Base-by-base conservation (phyloP, 1,284 basidiomycete species). In the Cryptococcus sp. region DNA sequence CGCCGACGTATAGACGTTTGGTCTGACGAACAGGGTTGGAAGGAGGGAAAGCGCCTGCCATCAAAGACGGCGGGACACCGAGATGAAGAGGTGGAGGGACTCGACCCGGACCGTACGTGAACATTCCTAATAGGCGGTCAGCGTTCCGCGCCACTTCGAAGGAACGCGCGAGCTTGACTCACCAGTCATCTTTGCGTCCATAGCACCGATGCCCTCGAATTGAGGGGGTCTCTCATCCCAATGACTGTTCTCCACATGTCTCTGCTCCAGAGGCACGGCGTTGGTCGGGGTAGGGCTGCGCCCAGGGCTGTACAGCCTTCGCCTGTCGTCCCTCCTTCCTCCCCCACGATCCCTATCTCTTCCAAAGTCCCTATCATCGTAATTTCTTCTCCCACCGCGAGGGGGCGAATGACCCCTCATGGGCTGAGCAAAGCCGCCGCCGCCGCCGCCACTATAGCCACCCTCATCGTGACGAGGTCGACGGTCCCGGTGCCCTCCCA, bases 151-250 rank as follows among this genome's bases (percentile, higher is more conserved):
- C 3, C 23, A 23, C 4, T 5, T 10, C 31, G 16, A 23, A 8
- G 38, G 23, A 13, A 42, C 13, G 25, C 1, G 23, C 1, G 13
- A 22, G 27, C 27, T 15, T 5, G 19, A 70, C 84, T 65, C 69
- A 91, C 92, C 93, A 54, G 94, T 97, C 79, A 93, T 90, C 79
- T 99, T 99, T 23, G 95, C 95, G 74, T 97, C 92, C 82, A 93
- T 85, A 16, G 94, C 93, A 3, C 88, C 88, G 69, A 97, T 92
- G 68, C 91, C 89, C 72, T 98, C 94, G 68, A 96, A 99, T 20
- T 94, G 94, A 15, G 90, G 89, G 13, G 95, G 91, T 75, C 91
- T 88, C 25, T 96, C 88, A 78, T 99, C 93, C 95, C 96, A 99
- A 25, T 91, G 90, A 53, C 91, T 92, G 10, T 90, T 88, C 42